Evolutionary conservation across 129 eudicot species (phyloP), one percentile per base, ranked within the genome.

Genomic region (Dittrichia graveolens): DNA sequence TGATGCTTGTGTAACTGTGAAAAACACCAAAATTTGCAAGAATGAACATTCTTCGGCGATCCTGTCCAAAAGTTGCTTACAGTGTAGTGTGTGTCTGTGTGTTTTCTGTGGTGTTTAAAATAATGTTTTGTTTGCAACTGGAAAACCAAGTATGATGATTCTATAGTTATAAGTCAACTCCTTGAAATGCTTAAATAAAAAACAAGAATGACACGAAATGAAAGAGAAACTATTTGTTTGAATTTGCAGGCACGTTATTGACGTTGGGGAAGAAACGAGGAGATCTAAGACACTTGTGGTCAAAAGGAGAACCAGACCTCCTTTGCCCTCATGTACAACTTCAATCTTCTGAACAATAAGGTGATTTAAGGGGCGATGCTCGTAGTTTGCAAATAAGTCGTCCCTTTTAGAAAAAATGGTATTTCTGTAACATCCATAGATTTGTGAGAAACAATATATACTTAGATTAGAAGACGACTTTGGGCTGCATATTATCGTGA

Each of bases 261-360:
- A 71, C 83, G 16, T 71, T 90, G 72, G 97, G 97, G 40, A 81
- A 79, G 56, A 53, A 72, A 74, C 85, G 96, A 78, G 96, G 99
- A 1, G 96, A 91, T 67, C 75, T 95, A 12, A 81, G 87, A 88
- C 86, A 86, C 69, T 65, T 90, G 60, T 95, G 99, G 99, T 76
- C 85, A 11, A 84, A 73, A 80, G 99, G 99, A 48, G 89, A 80
- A 63, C 97, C 99, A 9, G 88, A 86, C 45, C 74, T 97, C 71
- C 82, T 86, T 69, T 95, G 99, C 74, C 96, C 99, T 4, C 97
- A 95, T 73, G 85, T 90, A 40, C 97, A 79, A 35, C 99, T 85
- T 37, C 75, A 75, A 24, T 79, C 76, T 69, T 81, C 78, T 3
- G 76, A 84, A 75, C 78, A 81, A 67, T 84, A 84, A 79, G 70